Conservation (phyloP, 2,329 filamentous ascomycete genomes). For the Leptographium radiaticola region DNA sequence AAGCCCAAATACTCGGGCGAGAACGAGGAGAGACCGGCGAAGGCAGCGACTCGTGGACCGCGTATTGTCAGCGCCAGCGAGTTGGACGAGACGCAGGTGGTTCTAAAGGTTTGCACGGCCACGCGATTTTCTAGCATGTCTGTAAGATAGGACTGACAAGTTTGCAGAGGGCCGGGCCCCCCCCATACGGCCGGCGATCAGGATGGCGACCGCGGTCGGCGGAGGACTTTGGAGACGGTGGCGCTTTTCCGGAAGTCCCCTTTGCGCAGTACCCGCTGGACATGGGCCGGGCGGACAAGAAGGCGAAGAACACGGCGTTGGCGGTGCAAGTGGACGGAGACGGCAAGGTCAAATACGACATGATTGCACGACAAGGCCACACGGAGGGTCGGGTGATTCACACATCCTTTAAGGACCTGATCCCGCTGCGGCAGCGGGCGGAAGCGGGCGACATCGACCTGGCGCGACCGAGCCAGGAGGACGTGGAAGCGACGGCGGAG, state of each 20-base stretch:
- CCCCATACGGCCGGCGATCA: constrained; percentile 72
- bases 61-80: constrained; percentile 69
- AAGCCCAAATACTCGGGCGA: constrained; percentile 87
- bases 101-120: constrained; percentile 49
- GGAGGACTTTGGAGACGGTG: constrained; percentile 93
- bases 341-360: constrained; percentile 92
- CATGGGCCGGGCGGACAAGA: constrained; percentile 66
- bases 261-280: constrained; percentile 92
- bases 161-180: constrained; percentile 60
- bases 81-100: constrained; percentile 74
- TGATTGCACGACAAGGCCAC: constrained; percentile 84
- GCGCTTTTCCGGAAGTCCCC: constrained; percentile 64
- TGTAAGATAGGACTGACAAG: background rate
- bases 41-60: constrained; percentile 64
- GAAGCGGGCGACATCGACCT: constrained; percentile 86
- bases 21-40: constrained; percentile 64
- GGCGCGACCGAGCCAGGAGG: constrained; percentile 69
- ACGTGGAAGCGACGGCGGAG: constrained; percentile 73
- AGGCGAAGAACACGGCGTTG: constrained; percentile 67
- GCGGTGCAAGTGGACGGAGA: constrained; percentile 84
- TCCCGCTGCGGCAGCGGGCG: constrained; percentile 82
- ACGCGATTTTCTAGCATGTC: background rate
- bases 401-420: constrained; percentile 91
- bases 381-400: constrained; percentile 75
- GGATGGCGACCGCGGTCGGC: constrained; percentile 82